Conservation (phyloP, 2,329 filamentous ascomycete genomes). For the Nemania sp. region DNA sequence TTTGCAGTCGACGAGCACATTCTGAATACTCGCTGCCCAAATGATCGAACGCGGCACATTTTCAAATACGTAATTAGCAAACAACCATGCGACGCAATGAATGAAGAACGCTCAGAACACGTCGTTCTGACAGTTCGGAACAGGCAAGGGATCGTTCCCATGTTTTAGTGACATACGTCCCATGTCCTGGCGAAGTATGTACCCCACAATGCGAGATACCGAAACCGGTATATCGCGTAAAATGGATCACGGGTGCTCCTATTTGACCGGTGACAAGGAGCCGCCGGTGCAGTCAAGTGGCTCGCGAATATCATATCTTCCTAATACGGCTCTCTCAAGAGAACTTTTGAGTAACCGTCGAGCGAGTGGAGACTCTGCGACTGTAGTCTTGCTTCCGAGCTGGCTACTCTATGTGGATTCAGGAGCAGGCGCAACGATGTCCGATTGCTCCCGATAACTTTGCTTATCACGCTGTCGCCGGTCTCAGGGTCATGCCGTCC, state of each 20-base stretch:
- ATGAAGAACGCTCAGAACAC: constrained; percentile 13
- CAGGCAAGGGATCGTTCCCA: constrained; percentile 13
- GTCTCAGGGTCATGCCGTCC: constrained; percentile 1
- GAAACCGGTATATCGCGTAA: constrained; percentile 25
- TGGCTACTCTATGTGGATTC: constrained; percentile 11
- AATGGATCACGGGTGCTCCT: constrained; percentile 17
- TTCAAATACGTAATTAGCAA: not conserved
- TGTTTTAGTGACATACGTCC: constrained; percentile 10
- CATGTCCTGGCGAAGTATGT: constrained; percentile 17
- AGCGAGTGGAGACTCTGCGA: constrained; percentile 5
- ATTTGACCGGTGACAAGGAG: constrained; percentile 20
- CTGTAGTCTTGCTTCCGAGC: constrained; percentile 1
- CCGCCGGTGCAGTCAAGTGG: constrained; percentile 12
- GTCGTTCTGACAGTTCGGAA: constrained; percentile 15
- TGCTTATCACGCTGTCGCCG: constrained; percentile 8
- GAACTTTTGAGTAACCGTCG: constrained; percentile 1
- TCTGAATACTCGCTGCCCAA: not conserved
- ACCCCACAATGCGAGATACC: constrained; percentile 31
- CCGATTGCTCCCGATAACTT: constrained; percentile 13
- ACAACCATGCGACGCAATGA: not conserved
- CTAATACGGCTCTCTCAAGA: constrained; percentile 8
- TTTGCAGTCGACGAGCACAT: not conserved
- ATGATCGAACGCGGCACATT: not conserved
- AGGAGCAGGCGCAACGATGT: constrained; percentile 3
- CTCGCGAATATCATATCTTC: constrained; percentile 8